These are phyloP conservation scores for Gaeumannomyces tritici DNA, from an alignment of 2,329 filamentous ascomycete genomes.

Conservation along the genomic window DNA sequence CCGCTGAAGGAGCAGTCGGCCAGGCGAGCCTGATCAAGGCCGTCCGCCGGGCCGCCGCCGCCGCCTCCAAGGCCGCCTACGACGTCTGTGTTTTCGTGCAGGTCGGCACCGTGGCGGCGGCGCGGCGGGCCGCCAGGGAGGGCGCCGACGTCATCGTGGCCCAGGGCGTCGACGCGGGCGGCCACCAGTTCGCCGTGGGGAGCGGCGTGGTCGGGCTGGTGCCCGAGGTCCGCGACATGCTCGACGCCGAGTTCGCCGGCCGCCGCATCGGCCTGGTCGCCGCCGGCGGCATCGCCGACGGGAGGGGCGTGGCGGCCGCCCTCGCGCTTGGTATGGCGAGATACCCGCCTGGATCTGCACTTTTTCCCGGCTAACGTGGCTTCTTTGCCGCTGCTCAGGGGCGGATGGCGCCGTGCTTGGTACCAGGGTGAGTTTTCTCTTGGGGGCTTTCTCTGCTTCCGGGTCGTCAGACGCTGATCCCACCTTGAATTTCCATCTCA, in stretches of 20 bases:
- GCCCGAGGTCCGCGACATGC: slow-evolving; percentile 43
- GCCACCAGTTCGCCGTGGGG: slow-evolving; percentile 47
- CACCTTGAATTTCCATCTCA: background rate
- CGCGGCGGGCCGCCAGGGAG: slow-evolving; percentile 34
- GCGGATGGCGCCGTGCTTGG: slow-evolving; percentile 34
- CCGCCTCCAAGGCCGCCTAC: slow-evolving; percentile 23
- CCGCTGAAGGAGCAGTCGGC: no score
- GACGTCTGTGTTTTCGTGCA: slow-evolving; percentile 34
- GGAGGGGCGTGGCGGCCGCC: slow-evolving; percentile 43
- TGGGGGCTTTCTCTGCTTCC: no score
- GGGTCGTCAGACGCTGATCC: background rate
- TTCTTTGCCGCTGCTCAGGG: slow-evolving; percentile 16
- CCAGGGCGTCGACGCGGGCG: slow-evolving; percentile 56
- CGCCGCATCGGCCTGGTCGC: slow-evolving; percentile 35
- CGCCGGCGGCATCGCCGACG: slow-evolving; percentile 50
- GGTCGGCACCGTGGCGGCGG: slow-evolving; percentile 48
- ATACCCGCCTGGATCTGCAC: background rate
- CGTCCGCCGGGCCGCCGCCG: slow-evolving; percentile 24
- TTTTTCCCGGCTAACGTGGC: background rate
- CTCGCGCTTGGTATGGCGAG: slow-evolving; percentile 38
- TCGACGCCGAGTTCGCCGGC: slow-evolving; percentile 26
- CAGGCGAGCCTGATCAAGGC: slow-evolving; percentile 24
- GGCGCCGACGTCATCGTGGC: slow-evolving; percentile 50
- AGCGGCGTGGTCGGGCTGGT: slow-evolving; percentile 46
- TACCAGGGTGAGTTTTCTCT: slow-evolving; percentile 18